phyloP scores from a whole-genome alignment of 805 yeast species.

The Metschnikowia reukaufii region DNA sequence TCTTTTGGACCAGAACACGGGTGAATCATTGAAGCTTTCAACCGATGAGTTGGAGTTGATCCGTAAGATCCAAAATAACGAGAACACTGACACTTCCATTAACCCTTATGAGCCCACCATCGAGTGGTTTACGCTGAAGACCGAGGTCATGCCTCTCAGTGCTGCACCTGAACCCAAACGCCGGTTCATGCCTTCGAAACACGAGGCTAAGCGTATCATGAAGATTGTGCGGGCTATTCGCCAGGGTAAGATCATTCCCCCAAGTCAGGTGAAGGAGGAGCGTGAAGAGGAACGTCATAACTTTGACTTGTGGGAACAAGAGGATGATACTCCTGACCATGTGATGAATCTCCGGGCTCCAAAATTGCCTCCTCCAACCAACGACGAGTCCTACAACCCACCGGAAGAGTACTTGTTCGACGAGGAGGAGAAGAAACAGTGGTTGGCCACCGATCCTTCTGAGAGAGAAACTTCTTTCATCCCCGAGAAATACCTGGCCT shows the following conservation, averaged over 20 bases:
- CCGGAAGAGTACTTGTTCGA: conserved; percentile 90
- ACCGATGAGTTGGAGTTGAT: conserved; percentile 88
- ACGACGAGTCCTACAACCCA: conserved; percentile 96
- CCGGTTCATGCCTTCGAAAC: conserved; percentile 93
- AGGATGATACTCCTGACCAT: conserved; percentile 58
- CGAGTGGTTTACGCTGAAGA: conserved; percentile 90
- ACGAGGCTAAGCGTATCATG: conserved; percentile 95
- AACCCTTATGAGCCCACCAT: conserved; percentile 92
- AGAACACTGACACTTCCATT: conserved; percentile 73
- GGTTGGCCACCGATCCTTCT: conserved; percentile 67
- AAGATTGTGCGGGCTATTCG: conserved; percentile 94
- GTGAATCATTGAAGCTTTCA: conserved; percentile 75
- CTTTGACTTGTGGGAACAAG: conserved; percentile 83
- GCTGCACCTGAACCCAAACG: conserved; percentile 97
- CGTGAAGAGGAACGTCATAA: conserved; percentile 51
- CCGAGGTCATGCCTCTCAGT: conserved; percentile 85
- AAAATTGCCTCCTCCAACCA: conserved; percentile 90
- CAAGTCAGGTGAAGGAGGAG: conserved; percentile 53
- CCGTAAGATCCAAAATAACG: conserved; percentile 79
- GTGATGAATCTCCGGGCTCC: conserved; percentile 94
- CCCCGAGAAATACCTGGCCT: conserved; percentile 77
- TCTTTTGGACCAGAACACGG: conserved; percentile 84
- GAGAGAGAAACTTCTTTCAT: conserved; percentile 78
- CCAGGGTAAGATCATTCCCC: conserved; percentile 90
- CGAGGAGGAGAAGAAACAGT: conserved; percentile 71